phyloP scores from a whole-genome alignment of 1,284 basidiomycete species.

The Bjerkandera adusta region DNA sequence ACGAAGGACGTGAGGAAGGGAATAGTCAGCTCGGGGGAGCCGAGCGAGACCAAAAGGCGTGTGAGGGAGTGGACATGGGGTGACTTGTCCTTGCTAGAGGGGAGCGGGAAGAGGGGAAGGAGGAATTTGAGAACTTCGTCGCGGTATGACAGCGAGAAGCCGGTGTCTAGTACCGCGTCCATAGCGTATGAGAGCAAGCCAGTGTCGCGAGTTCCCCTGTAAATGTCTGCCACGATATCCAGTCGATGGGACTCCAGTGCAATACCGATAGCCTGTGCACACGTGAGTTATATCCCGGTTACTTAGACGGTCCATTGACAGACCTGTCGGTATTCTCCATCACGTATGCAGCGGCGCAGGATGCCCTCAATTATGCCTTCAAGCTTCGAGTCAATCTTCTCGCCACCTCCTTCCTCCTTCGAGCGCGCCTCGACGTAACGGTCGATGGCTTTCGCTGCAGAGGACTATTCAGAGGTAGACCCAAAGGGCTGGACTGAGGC shows the following conservation, averaged over 20 bases:
- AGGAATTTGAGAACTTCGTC: slow-evolving; percentile 83
- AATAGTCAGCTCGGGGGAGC: slow-evolving; percentile 72
- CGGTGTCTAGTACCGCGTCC: slow-evolving; percentile 84
- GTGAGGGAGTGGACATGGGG: slow-evolving; percentile 76
- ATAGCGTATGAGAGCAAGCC: slow-evolving; percentile 86
- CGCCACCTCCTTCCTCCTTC: slow-evolving; percentile 45
- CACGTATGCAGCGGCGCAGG: slow-evolving; percentile 78
- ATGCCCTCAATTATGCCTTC: slow-evolving; percentile 86
- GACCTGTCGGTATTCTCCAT: slow-evolving; percentile 88
- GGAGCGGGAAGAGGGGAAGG: slow-evolving; percentile 78
- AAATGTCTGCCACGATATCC: slow-evolving; percentile 81
- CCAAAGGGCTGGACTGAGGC: too few species aligned
- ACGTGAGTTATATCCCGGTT: slow-evolving; percentile 8
- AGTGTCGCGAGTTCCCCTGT: slow-evolving; percentile 70
- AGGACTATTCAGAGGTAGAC: slow-evolving; percentile 10
- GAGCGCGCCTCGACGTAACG: slow-evolving; percentile 72
- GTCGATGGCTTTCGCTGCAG: slow-evolving; percentile 89
- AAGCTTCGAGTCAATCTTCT: slow-evolving; percentile 75
- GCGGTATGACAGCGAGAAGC: slow-evolving; percentile 79
- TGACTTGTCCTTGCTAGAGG: slow-evolving; percentile 67
- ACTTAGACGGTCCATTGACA: slow-evolving; percentile 23
- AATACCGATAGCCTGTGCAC: slow-evolving; percentile 84
- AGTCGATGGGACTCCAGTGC: slow-evolving; percentile 87
- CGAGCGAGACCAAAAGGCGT: slow-evolving; percentile 85
- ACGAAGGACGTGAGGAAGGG: slow-evolving; percentile 71